These are phyloP conservation scores for Ceratopteris richardii DNA, from an alignment of 75 land plant species.

Conservation along the genomic window DNA sequence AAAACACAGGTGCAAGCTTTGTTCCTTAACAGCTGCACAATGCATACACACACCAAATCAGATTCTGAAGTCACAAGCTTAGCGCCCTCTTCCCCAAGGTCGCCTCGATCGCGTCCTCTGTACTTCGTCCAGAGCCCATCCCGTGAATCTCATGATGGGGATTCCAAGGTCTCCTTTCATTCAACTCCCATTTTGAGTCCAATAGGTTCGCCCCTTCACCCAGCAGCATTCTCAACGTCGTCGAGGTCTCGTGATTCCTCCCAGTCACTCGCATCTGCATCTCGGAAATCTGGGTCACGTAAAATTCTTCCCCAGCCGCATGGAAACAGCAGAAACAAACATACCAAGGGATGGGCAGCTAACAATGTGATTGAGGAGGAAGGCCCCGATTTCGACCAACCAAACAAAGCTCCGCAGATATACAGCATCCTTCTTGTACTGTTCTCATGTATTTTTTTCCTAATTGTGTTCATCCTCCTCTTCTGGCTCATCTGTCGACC, in stretches of 20 bases:
- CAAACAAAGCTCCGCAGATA: conserved; percentile 7
- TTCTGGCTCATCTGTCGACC: conserved; percentile 65
- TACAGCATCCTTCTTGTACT: conserved; percentile 37
- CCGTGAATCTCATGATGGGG: conserved; percentile 34
- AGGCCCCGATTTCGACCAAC: conserved; percentile 10
- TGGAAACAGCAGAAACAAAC: conserved; percentile 7
- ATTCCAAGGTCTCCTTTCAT: conserved; percentile 25
- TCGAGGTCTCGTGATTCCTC: conserved; percentile 8
- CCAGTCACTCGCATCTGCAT: conserved; percentile 3
- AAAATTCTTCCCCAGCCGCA: conserved; percentile 35
- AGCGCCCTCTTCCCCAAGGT: conserved; percentile 33
- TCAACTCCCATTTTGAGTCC: conserved; percentile 36
- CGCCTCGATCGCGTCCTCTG: conserved; percentile 2
- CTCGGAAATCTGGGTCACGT: conserved; percentile 21
- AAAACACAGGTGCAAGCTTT: too few species aligned
- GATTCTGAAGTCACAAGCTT: conserved; percentile 70
- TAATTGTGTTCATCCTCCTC: conserved; percentile 46
- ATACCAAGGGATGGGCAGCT: conserved; percentile 6
- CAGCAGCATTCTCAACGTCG: conserved; percentile 9
- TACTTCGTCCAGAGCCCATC: conserved; percentile 63
- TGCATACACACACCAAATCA: conserved; percentile 37
- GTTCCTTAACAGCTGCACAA: too few species aligned
- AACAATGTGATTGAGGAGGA: conserved; percentile 31
- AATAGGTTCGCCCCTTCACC: conserved; percentile 34
- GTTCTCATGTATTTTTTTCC: conserved; percentile 33